These are phyloP conservation scores for Neofusicoccum kwambonambiense DNA, from an alignment of 2,329 filamentous ascomycete species.

Conservation along the genomic window DNA sequence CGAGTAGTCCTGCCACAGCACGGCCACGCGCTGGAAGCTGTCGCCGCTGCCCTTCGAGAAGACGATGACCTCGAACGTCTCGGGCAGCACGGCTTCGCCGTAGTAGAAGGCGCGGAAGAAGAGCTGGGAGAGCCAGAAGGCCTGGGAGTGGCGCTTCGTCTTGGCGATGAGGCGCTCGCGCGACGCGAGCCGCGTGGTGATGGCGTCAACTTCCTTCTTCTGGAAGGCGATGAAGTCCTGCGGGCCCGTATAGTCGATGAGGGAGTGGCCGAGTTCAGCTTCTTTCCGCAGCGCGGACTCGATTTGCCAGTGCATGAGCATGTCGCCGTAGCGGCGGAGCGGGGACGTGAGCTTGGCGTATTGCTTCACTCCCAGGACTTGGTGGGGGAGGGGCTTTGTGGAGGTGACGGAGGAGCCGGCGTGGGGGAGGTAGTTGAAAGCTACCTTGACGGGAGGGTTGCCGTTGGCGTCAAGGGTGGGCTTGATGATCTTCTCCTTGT, in stretches of 20 bases:
- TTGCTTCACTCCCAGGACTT: slow-evolving; percentile 49
- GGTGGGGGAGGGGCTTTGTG: slow-evolving; percentile 50
- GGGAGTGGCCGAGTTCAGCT: slow-evolving; percentile 43
- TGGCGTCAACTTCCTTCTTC: slow-evolving; percentile 45
- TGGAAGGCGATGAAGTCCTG: slow-evolving; percentile 49
- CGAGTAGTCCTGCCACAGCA: neutral
- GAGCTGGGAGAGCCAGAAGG: slow-evolving; percentile 54
- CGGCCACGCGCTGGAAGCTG: neutral
- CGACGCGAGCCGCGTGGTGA: slow-evolving; percentile 47
- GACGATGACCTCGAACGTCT: slow-evolving; percentile 42
- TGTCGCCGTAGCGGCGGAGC: slow-evolving; percentile 59
- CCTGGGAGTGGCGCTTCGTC: slow-evolving; percentile 35
- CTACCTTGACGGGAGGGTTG: slow-evolving; percentile 35
- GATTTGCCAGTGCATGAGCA: slow-evolving; percentile 64
- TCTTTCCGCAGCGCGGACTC: slow-evolving; percentile 61
- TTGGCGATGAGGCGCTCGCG: slow-evolving; percentile 45
- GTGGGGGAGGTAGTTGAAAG: slow-evolving; percentile 43
- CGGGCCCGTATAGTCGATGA: slow-evolving; percentile 27
- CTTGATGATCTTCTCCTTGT: slow-evolving; percentile 35
- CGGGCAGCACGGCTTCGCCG: slow-evolving; percentile 51
- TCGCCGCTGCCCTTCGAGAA: neutral
- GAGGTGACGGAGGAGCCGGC: slow-evolving; percentile 45
- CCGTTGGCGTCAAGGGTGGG: slow-evolving; percentile 38
- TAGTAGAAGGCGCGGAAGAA: slow-evolving; percentile 60
- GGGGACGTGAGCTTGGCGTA: slow-evolving; percentile 62